These are phyloP conservation scores for Nitzschia sp. DNA, from an alignment of 108 stramenopile genomes.

Conservation along the genomic window DNA sequence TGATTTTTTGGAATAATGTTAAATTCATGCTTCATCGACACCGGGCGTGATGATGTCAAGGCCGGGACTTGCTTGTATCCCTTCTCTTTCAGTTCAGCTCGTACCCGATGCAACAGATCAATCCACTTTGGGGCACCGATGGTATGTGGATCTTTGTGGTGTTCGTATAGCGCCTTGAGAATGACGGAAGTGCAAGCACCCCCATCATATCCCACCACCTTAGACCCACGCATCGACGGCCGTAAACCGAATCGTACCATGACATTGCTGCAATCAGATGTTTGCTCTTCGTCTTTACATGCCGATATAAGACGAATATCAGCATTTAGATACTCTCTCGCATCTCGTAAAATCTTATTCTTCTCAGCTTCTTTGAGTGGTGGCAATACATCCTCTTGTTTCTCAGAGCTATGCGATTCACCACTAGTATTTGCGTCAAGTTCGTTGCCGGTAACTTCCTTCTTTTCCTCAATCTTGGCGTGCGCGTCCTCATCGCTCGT, in stretches of 20 bases:
- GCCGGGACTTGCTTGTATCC: slow-evolving; percentile 51
- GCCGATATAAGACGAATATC: slow-evolving; percentile 80
- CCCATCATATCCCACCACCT: slow-evolving; percentile 52
- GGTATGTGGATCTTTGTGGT: slow-evolving; percentile 38
- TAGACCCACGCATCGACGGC: slow-evolving; percentile 59
- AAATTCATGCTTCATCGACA: slow-evolving; percentile 52
- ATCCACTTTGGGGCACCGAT: slow-evolving; percentile 55
- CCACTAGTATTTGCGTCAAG: too few species aligned
- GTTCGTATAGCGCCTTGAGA: slow-evolving; percentile 49
- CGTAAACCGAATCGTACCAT: slow-evolving; percentile 10
- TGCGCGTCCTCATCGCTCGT: not conserved
- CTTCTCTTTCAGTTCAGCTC: slow-evolving; percentile 23
- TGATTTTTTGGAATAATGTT: slow-evolving; percentile 40
- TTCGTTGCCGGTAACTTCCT: too few species aligned
- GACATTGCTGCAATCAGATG: slow-evolving; percentile 68
- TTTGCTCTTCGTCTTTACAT: slow-evolving; percentile 70
- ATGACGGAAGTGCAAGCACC: slow-evolving; percentile 82
- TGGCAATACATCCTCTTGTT: not conserved
- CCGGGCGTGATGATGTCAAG: slow-evolving; percentile 43
- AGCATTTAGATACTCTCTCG: slow-evolving; percentile 21
- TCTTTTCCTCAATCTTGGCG: not conserved
- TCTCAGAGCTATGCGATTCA: too few species aligned
- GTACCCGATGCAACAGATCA: slow-evolving; percentile 55
- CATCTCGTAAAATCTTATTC: not conserved
- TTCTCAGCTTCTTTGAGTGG: not conserved